Conservation (phyloP, 2,329 filamentous ascomycete species). For the Aspergillus japonicus region DNA sequence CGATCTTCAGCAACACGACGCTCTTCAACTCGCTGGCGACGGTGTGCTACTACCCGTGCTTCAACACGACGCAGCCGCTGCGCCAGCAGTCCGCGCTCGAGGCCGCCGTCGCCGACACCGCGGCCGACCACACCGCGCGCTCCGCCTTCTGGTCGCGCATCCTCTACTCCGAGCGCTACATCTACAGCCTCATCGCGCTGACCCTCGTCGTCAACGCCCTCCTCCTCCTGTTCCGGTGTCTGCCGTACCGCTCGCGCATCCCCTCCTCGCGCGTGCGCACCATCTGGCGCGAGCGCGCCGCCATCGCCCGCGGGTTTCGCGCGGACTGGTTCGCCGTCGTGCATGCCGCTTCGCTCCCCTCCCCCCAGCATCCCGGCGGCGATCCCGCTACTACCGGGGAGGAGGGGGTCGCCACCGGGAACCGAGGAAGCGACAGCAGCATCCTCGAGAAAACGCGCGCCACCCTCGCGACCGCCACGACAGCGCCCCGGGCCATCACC, state of each 20-base stretch:
- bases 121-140: constrained; percentile 9
- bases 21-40: constrained; percentile 22
- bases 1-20: constrained; percentile 24
- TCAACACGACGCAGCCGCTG: constrained; percentile 30
- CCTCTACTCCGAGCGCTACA: constrained; percentile 27
- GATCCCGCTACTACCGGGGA: too few species aligned
- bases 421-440: too few species aligned
- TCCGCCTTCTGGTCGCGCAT: constrained; percentile 18
- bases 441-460: neutral
- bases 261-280: constrained; percentile 24
- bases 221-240: constrained; percentile 23
- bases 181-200: constrained; percentile 29
- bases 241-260: constrained; percentile 26
- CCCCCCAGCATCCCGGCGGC: neutral
- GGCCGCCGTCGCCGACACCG: constrained; percentile 12
- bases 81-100: constrained; percentile 22
- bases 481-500: neutral
- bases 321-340: constrained; percentile 6
- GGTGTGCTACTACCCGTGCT: constrained; percentile 36
- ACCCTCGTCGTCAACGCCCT: constrained; percentile 27
- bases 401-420: too few species aligned
- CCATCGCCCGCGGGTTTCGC: constrained; percentile 21
- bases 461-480: too few species aligned
- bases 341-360: neutral
- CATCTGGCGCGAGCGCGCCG: constrained; percentile 26